phyloP scores from a whole-genome alignment of 2,329 filamentous ascomycete genomes.

The Epicoccum nigrum region DNA sequence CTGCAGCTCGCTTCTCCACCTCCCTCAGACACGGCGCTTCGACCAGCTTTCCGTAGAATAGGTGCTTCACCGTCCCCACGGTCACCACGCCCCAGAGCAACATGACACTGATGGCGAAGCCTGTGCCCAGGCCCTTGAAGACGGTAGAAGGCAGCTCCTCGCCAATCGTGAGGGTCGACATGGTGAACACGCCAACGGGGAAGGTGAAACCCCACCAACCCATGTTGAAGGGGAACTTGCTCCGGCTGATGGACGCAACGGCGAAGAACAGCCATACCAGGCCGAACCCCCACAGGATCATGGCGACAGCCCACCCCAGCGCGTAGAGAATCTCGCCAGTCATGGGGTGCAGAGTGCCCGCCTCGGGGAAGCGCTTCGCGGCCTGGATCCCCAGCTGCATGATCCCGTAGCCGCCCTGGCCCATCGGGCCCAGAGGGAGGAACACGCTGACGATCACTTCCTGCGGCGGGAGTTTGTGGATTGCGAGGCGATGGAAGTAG shows the following conservation, averaged over 20 bases:
- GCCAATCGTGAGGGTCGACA: slow-evolving; percentile 54
- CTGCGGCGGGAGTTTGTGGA: slow-evolving; percentile 68
- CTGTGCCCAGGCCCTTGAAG: slow-evolving; percentile 61
- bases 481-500: slow-evolving; percentile 72
- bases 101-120: slow-evolving; percentile 57
- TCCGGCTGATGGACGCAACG: slow-evolving; percentile 53
- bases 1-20: slow-evolving; percentile 27
- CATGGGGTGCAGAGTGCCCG: slow-evolving; percentile 43
- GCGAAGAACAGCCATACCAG: slow-evolving; percentile 62
- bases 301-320: slow-evolving; percentile 58
- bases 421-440: slow-evolving; percentile 69
- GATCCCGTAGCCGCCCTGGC: slow-evolving; percentile 68
- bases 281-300: slow-evolving; percentile 63
- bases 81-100: slow-evolving; percentile 62
- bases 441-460: slow-evolving; percentile 73
- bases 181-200: slow-evolving; percentile 57
- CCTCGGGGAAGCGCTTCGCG: slow-evolving; percentile 49
- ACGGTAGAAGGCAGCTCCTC: slow-evolving; percentile 61
- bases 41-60: slow-evolving; percentile 57
- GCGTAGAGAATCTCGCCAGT: slow-evolving; percentile 64
- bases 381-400: slow-evolving; percentile 57
- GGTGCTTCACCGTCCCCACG: slow-evolving; percentile 55
- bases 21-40: slow-evolving; percentile 59
- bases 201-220: slow-evolving; percentile 69
- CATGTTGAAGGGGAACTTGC: slow-evolving; percentile 64